These are phyloP conservation scores for Salvia sclarea DNA, from an alignment of 305 asterid species.

Conservation along the genomic window DNA sequence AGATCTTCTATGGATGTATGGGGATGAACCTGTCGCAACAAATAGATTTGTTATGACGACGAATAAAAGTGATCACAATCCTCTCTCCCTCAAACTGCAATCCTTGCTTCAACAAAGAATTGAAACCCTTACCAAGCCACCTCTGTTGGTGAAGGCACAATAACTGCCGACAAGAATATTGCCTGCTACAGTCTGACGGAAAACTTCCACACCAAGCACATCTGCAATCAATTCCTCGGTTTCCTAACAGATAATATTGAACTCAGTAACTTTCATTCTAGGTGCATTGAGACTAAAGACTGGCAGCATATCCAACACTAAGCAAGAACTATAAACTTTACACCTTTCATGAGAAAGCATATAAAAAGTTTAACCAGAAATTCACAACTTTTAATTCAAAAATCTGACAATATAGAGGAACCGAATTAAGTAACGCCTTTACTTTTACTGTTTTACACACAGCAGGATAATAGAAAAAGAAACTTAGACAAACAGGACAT, in stretches of 20 bases:
- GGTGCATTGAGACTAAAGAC: background rate
- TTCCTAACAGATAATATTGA: slow-evolving; percentile 49
- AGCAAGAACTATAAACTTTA: background rate
- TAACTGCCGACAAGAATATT: slow-evolving; percentile 85
- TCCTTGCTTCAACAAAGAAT: background rate
- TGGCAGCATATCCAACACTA: background rate
- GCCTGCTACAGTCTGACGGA: slow-evolving; percentile 84
- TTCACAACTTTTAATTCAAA: background rate
- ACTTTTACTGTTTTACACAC: background rate
- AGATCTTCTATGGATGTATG: slow-evolving; percentile 87
- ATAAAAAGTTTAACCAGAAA: background rate
- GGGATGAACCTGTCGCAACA: slow-evolving; percentile 70
- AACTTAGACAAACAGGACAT: background rate
- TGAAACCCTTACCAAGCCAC: slow-evolving; percentile 76
- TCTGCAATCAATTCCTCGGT: slow-evolving; percentile 93
- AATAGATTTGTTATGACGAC: background rate
- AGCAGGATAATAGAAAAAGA: background rate
- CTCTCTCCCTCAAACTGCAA: background rate
- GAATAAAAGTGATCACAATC: background rate
- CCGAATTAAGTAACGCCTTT: background rate
- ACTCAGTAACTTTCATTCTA: background rate
- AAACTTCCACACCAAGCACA: slow-evolving; percentile 93
- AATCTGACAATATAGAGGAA: background rate
- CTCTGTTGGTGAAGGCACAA: slow-evolving; percentile 75
- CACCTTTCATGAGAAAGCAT: background rate